Evolutionary conservation across 2,329 filamentous ascomycete genomes (phyloP).

Genomic region (Aspergillus sp.): DNA sequence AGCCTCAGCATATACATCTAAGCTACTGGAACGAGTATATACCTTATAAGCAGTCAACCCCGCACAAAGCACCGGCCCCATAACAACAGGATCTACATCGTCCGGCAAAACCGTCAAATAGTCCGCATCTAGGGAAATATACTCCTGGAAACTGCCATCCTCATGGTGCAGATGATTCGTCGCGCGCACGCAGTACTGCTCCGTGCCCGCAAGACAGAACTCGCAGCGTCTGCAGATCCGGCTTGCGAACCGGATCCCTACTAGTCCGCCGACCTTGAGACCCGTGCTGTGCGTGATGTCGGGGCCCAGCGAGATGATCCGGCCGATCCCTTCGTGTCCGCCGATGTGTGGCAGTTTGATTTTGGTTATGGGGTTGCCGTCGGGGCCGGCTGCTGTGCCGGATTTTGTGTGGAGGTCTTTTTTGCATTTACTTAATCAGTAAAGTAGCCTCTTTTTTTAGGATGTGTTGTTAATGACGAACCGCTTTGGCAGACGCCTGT

Average conservation of each 20-base stretch:
- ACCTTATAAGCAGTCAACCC: constrained; percentile 48
- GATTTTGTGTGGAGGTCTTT: constrained; percentile 43
- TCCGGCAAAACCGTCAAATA: constrained; percentile 45
- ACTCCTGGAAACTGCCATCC: constrained; percentile 49
- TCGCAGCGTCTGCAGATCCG: constrained; percentile 46
- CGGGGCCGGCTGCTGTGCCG: constrained; percentile 39
- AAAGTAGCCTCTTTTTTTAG: too few relatives aligned
- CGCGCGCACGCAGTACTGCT: constrained; percentile 43
- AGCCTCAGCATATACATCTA: not conserved
- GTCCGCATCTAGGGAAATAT: constrained; percentile 45
- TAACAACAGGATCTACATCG: constrained; percentile 42
- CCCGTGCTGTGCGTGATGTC: constrained; percentile 18
- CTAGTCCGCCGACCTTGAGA: constrained; percentile 39
- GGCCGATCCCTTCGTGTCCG: constrained; percentile 48
- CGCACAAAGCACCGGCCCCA: constrained; percentile 47
- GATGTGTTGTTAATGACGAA: not conserved
- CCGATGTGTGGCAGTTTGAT: constrained; percentile 47
- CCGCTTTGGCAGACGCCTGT: constrained; percentile 48
- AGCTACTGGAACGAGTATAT: not conserved
- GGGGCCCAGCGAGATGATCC: constrained; percentile 40
- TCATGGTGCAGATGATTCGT: constrained; percentile 50
- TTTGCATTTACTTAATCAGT: too few relatives aligned
- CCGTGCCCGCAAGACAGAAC: constrained; percentile 42
- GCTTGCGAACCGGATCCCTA: constrained; percentile 46
- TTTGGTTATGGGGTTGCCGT: constrained; percentile 44